These are phyloP conservation scores for Detonula confervacea DNA, from an alignment of 352 stramenopile genomes.

Conservation along the genomic window DNA sequence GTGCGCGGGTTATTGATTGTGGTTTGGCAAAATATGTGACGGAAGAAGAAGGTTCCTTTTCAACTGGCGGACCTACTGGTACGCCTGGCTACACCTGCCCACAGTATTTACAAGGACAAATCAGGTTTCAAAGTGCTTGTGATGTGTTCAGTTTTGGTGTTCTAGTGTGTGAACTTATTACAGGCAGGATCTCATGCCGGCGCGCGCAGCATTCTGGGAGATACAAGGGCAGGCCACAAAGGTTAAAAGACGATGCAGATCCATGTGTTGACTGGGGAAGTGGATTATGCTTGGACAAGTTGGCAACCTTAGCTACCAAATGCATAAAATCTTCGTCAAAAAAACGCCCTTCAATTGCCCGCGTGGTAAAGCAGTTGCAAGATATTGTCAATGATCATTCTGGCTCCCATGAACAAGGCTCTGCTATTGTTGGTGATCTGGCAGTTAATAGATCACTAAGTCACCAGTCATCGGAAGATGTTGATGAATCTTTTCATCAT, in stretches of 20 bases:
- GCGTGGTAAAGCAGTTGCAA: not conserved
- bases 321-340: constrained; percentile 11
- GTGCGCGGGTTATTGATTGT: constrained; percentile 29
- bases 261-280: constrained; percentile 11
- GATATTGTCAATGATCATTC: not conserved
- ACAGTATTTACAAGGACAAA: not conserved
- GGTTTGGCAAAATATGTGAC: constrained; percentile 25
- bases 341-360: not conserved
- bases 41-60: constrained; percentile 1
- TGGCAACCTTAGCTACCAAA: too few species aligned
- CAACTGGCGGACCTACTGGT: constrained; percentile 4
- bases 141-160: constrained; percentile 15
- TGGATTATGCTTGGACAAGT: too few species aligned
- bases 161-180: constrained; percentile 13
- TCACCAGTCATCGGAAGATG: too few species aligned
- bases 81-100: too few species aligned
- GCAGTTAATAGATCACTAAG: too few species aligned
- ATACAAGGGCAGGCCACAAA: constrained; percentile 18
- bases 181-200: not conserved
- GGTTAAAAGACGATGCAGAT: constrained; percentile 13
- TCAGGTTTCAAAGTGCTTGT: not conserved
- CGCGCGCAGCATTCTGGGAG: not conserved
- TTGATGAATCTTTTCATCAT: too few species aligned
- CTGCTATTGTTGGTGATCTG: too few species aligned
- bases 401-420: too few species aligned